Conservation (phyloP, 108 stramenopile genomes). For the Nitzschia sp. region DNA sequence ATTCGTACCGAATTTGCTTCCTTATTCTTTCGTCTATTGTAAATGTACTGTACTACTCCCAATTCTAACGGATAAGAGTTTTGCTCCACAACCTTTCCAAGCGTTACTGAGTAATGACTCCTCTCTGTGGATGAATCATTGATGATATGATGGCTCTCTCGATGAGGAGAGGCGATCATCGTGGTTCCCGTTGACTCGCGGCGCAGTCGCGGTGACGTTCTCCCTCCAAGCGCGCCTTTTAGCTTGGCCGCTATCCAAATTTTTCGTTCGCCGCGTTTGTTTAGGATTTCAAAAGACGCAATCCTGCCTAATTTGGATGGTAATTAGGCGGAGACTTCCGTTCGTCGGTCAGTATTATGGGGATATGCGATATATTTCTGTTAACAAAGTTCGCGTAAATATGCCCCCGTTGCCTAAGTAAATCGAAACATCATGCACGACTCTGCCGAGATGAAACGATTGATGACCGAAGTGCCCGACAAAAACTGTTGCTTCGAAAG, state of each 20-base stretch:
- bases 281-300: background rate
- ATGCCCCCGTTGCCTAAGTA: conserved; percentile 7
- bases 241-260: background rate
- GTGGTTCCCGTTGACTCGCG: too few species aligned
- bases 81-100: too few species aligned
- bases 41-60: too few species aligned
- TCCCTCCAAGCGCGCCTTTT: background rate
- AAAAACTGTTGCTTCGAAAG: background rate
- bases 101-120: too few species aligned
- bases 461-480: background rate
- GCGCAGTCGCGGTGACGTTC: too few species aligned
- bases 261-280: background rate
- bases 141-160: too few species aligned
- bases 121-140: too few species aligned
- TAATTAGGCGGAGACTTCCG: background rate
- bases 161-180: too few species aligned
- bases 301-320: conserved; percentile 3
- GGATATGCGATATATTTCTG: background rate
- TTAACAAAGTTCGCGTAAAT: background rate
- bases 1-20: too few species aligned
- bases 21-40: too few species aligned
- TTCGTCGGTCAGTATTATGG: background rate
- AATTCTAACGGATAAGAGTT: too few species aligned
- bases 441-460: background rate
- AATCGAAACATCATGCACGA: background rate